Base-by-base conservation (phyloP, 306 rosid genomes). In the Sechiopsis laciniata region DNA sequence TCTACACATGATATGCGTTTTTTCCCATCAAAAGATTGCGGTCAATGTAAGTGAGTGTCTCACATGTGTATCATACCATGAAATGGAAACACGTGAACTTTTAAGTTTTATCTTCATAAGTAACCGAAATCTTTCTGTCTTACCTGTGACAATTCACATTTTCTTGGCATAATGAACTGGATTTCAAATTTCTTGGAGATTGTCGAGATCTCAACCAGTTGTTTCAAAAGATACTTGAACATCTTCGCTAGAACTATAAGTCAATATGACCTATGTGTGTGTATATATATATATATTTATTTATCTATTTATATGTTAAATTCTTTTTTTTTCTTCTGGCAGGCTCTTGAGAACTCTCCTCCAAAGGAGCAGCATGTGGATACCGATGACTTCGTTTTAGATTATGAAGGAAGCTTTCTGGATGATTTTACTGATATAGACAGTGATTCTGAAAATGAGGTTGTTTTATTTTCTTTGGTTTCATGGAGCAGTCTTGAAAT, bases 321-420 rank as follows among this genome's bases (percentile, higher is more conserved):
- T 19, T 42, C 15, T 20, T 67, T 46, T 67, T 1, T 17, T 67
- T 64, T 35, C 53, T 66, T 68, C 8, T 75, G 50, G 46, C 79
- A 92, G 96, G 88, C 80, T 75, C 81, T 92, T 52, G 91, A 90
- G 55, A 78, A 80, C 75, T 78, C 96, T 78, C 81, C 86, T 61
- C 87, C 73, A 72, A 80, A 79, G 40, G 84, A 78, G 55, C 85
- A 57, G 79, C 82, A 74, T 50, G 77, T 65, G 26, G 96, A 86
- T 48, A 81, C 83, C 10, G 96, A 88, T 53, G 78, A 77, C 54
- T 60, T 55, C 74, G 86, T 84, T 74, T 87, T 91, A 0, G 97
- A 88, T 55, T 65, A 76, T 73, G 87, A 81, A 1, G 87, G 78
- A 69, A 85, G 84, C 77, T 83, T 85, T 72, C 81, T 83, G 75